Base-by-base conservation (phyloP, 148 eudicot genomes). In the Simmondsia chinensis region DNA sequence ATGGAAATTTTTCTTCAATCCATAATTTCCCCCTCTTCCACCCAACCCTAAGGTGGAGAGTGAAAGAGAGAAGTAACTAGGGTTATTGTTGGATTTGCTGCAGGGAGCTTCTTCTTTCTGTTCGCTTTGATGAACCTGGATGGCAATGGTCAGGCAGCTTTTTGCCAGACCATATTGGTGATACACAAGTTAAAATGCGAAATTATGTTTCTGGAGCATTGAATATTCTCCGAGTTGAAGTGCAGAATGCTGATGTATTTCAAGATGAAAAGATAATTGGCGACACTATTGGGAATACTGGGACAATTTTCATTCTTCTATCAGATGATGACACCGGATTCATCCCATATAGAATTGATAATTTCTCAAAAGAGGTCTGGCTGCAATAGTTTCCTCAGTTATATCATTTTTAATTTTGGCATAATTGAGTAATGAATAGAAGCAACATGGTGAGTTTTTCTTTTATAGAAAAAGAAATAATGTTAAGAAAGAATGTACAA, bases 71-170 rank as follows among this genome's bases (percentile, higher is more conserved):
- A n/a, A n/a, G n/a, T n/a, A n/a, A n/a, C n/a, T n/a, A n/a, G n/a
- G n/a, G n/a, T n/a, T n/a, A n/a, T 38, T 23, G 22, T 46, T 35
- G 14, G 47, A 46, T 27, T n/a, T 61, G 7, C 44, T 46, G 27
- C 75, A 86, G 99, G 79, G 99, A 86, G 16, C 57, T 91, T 21
- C 72, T 85, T 45, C 68, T 82, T 34, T 77, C 86, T 23, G 72
- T 82, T 40, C 77, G 87, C 20, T 86, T 86, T 62, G 71, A 75
- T 44, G 94, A 86, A 59, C 94, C 88, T 62, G 95, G 94, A 59
- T 86, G 94, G 89, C 94, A 82, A 48, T 91, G 99, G 99, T 91
- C 99, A 26, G 99, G 99, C 15, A 68, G 86, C 77, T 91, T 91
- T 60, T 73, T 62, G 50, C 96, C 96, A 20, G 89, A 91, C 51